A percentile compares a stretch with the other conserved stretches of the same genome.
These are phyloP conservation scores for Suhomyces prunicola DNA, from an alignment of 805 yeast species.

Conservation along the genomic window DNA sequence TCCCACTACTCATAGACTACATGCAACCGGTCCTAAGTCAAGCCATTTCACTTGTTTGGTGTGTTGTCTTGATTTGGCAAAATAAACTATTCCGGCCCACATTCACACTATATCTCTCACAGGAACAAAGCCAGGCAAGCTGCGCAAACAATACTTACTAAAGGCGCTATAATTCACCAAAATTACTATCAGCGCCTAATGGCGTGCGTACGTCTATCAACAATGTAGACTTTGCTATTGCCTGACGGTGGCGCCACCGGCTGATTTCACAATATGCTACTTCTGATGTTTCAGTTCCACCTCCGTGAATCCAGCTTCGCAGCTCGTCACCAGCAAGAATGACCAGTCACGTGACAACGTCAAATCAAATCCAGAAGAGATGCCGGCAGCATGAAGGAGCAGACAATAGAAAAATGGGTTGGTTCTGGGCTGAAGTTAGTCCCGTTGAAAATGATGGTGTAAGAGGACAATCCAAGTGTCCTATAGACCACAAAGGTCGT, in stretches of 20 bases:
- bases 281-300: not conserved
- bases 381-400: not conserved
- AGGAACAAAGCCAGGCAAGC: not conserved
- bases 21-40: not conserved
- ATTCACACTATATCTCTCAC: not conserved
- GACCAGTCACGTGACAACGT: not conserved
- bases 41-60: not conserved
- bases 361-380: not conserved
- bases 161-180: not conserved
- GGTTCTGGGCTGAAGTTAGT: constrained; percentile 73
- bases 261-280: not conserved
- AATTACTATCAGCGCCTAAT: not conserved
- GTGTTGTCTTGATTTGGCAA: not conserved
- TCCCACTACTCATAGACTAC: not conserved
- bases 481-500: constrained; percentile 32
- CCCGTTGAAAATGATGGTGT: constrained; percentile 1
- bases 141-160: not conserved
- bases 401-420: constrained; percentile 56
- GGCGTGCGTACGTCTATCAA: not conserved
- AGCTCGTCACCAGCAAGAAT: not conserved
- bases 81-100: not conserved
- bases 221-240: not conserved
- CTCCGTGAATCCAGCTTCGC: not conserved
- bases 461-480: constrained; percentile 24
- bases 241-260: not conserved